phyloP scores from a whole-genome alignment of 345 rosid genomes.

The Citrus maxima region DNA sequence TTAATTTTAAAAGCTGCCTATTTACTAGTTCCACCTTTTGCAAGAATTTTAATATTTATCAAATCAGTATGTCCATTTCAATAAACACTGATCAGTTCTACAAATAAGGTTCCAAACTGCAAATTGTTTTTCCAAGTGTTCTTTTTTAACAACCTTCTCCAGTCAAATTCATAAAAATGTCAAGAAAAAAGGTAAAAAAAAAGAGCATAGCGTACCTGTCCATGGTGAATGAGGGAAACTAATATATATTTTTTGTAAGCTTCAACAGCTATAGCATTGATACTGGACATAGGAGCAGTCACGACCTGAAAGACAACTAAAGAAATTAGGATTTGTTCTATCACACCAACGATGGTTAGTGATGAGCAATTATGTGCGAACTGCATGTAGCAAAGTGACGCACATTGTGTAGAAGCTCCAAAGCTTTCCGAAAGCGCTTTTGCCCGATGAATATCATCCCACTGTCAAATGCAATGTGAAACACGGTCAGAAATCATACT shows the following conservation, averaged over 20 bases:
- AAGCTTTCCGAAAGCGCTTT: conserved; percentile 74
- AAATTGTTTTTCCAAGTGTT: neutral
- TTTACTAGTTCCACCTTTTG: neutral
- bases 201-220: conserved; percentile 52
- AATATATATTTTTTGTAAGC: conserved; percentile 85
- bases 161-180: neutral
- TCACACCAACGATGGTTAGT: neutral
- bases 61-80: neutral
- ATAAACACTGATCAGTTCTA: neutral
- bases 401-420: conserved; percentile 91
- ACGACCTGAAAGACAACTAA: conserved; percentile 55
- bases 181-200: neutral
- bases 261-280: conserved; percentile 86
- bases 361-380: conserved; percentile 11
- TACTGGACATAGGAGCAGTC: conserved; percentile 81
- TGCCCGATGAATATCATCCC: conserved; percentile 95
- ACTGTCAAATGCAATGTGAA: conserved; percentile 41
- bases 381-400: conserved; percentile 11
- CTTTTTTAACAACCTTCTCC: neutral
- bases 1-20: neutral
- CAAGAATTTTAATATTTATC: neutral
- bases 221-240: conserved; percentile 79
- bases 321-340: conserved; percentile 11
- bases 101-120: neutral
- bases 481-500: neutral